These are phyloP conservation scores for Trichoderma brevicompactum DNA, from an alignment of 2,329 filamentous ascomycete genomes.

Conservation along the genomic window DNA sequence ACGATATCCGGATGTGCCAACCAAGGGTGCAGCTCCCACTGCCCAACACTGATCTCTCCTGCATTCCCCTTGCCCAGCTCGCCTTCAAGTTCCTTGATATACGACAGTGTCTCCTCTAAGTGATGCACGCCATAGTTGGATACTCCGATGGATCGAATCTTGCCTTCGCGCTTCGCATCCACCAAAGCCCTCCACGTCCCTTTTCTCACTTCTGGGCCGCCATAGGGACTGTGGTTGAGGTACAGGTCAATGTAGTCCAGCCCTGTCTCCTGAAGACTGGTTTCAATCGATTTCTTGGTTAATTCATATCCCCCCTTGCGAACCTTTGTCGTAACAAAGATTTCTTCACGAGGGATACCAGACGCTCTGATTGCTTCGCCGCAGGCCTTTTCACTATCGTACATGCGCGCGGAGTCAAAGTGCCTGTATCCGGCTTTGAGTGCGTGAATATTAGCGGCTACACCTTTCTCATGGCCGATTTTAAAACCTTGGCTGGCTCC, in stretches of 20 bases:
- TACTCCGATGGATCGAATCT: constrained; percentile 68
- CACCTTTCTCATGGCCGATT: neutral
- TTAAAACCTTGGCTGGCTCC: neutral
- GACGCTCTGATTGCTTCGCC: constrained; percentile 65
- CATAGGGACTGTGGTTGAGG: constrained; percentile 66
- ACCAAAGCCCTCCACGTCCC: constrained; percentile 70
- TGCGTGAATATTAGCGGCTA: constrained; percentile 43
- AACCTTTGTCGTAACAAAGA: constrained; percentile 76
- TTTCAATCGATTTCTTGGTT: constrained; percentile 12
- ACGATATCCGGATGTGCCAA: constrained; percentile 56
- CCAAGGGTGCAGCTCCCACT: constrained; percentile 69
- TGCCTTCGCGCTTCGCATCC: constrained; percentile 61
- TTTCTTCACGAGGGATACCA: constrained; percentile 57
- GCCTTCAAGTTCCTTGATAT: constrained; percentile 51
- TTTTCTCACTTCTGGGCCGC: constrained; percentile 59
- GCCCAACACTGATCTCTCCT: constrained; percentile 53
- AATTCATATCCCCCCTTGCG: constrained; percentile 59
- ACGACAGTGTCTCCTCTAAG: constrained; percentile 69
- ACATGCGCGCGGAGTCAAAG: constrained; percentile 66
- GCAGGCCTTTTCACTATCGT: constrained; percentile 70
- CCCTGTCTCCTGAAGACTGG: constrained; percentile 14
- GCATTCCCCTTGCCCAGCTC: constrained; percentile 16
- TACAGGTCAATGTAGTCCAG: constrained; percentile 71
- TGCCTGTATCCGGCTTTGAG: constrained; percentile 64
- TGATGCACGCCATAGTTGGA: constrained; percentile 72